These are phyloP conservation scores for Colletotrichum simmondsii DNA, from an alignment of 2,329 filamentous ascomycete species.

Conservation along the genomic window DNA sequence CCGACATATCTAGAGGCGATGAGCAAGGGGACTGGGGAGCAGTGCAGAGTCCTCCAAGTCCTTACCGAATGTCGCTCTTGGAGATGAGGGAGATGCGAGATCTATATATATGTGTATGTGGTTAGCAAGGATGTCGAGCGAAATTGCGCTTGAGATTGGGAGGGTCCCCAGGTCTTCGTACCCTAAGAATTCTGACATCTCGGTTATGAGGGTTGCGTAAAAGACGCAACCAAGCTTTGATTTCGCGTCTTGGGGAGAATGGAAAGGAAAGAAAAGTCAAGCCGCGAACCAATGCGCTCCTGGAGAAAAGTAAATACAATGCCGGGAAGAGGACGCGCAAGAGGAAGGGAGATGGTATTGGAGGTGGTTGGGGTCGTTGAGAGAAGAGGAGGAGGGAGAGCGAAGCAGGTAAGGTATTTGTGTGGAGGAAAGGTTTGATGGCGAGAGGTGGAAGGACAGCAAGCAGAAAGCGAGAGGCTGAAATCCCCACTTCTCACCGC, in stretches of 20 bases:
- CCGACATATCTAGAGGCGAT: slow-evolving; percentile 81
- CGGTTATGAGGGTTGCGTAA: slow-evolving; percentile 49
- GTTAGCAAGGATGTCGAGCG: slow-evolving; percentile 21
- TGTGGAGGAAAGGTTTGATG: slow-evolving; percentile 33
- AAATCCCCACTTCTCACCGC: slow-evolving; percentile 26
- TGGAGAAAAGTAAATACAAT: slow-evolving; percentile 23
- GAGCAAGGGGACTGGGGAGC: slow-evolving; percentile 26
- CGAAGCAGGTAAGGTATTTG: slow-evolving; percentile 26
- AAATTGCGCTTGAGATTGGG: slow-evolving; percentile 36
- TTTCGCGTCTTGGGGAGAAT: slow-evolving; percentile 16
- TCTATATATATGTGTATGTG: slow-evolving; percentile 54
- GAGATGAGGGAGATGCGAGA: slow-evolving; percentile 97
- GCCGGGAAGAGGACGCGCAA: slow-evolving; percentile 10
- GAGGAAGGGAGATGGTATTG: slow-evolving; percentile 14
- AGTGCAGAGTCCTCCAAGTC: slow-evolving; percentile 38
- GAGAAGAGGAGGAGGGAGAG: slow-evolving; percentile 14
- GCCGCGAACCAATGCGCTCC: slow-evolving; percentile 31
- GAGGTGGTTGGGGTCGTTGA: slow-evolving; percentile 13
- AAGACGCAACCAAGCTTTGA: slow-evolving; percentile 51
- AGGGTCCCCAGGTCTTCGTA: slow-evolving; percentile 47
- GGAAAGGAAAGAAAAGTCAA: slow-evolving; percentile 32
- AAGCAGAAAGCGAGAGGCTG: slow-evolving; percentile 32
- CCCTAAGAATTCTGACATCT: slow-evolving; percentile 72
- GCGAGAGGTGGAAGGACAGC: slow-evolving; percentile 26
- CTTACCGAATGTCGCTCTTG: slow-evolving; percentile 95